Base-by-base conservation (phyloP, 2,329 filamentous ascomycete genomes). In the Mycosphaerella sp. region DNA sequence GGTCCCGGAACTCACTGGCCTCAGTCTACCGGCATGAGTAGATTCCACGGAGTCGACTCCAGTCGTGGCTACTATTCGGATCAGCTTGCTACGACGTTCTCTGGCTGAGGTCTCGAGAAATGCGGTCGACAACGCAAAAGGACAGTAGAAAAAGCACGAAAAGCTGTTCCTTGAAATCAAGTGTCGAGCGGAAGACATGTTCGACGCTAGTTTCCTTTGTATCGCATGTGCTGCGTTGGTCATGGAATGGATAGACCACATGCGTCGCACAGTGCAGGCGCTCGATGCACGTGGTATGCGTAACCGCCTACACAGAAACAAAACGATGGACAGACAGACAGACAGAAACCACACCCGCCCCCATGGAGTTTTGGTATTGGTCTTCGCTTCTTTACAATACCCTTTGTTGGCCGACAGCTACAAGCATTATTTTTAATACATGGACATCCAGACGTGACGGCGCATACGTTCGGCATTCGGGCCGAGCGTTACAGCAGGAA, bases 21-120 rank as follows among this genome's bases (percentile, higher is more conserved):
- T 18, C 45, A 49, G 16, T 62, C 65, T 12, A 61, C 67, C 6
- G 69, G 70, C 14, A 70, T 72, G 54, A 67, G 71, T 21, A 65
- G 72, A 6, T 75, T 71, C 54, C 70, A 74, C 56, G 73, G 73
- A 49, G 69, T 74, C 56, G 71, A 73, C 41, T 68, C 67, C 12
- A 75, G 72, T 55, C 71, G 71, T 17, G 73, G 73, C 25, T 74
- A 71, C 56, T 75, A 72, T 52, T 72, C 71, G 12, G 70, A 74
- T 43, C 62, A 75, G 21, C 67, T 69, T 48, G 62, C 70, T 41
- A 49, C 54, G 21, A 56, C 47, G 17, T 59, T 56, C 49, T 54
- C 56, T 36, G 41, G 41, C 4, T 43, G 14, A 14, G 14, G 14
- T 13, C n/a, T 27, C 18, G 25, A 6, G 13, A 4, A 16, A 10